Percentiles rank a stretch among this genome's conserved stretches.
Evolutionary conservation across 2,329 filamentous ascomycete genomes (phyloP).

Genomic region (Leptosphaerulina australis): DNA sequence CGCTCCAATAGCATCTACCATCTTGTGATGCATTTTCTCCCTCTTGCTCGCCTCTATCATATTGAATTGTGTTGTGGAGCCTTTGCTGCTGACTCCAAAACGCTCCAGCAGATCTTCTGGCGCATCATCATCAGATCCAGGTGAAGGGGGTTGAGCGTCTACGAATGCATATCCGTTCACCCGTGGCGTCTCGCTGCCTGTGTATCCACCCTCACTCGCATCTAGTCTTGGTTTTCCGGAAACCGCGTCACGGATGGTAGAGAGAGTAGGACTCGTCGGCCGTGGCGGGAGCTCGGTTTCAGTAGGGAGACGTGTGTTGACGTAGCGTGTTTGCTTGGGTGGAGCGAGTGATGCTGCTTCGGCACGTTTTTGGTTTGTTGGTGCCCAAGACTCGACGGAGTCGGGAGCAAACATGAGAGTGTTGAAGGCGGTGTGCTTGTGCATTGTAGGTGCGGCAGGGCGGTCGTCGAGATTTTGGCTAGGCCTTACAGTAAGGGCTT

Average conservation of each 20-base stretch:
- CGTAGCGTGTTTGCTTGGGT: slow-evolving; percentile 77
- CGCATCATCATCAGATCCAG: slow-evolving; percentile 49
- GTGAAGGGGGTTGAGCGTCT: slow-evolving; percentile 85
- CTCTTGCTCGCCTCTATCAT: slow-evolving; percentile 75
- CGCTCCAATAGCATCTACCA: slow-evolving; percentile 55
- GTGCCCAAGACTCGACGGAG: slow-evolving; percentile 60
- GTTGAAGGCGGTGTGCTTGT: slow-evolving; percentile 77
- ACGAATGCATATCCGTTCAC: slow-evolving; percentile 96
- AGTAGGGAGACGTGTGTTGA: slow-evolving; percentile 78
- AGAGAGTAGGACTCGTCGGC: slow-evolving; percentile 81
- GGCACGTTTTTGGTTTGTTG: slow-evolving; percentile 69
- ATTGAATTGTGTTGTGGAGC: slow-evolving; percentile 64
- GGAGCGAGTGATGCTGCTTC: slow-evolving; percentile 74
- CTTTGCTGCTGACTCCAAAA: slow-evolving; percentile 43
- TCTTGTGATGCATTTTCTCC: slow-evolving; percentile 78
- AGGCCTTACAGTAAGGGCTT: slow-evolving; percentile 54
- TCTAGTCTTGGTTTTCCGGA: slow-evolving; percentile 69
- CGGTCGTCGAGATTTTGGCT: slow-evolving; percentile 69
- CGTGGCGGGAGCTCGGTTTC: slow-evolving; percentile 48
- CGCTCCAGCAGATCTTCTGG: slow-evolving; percentile 53
- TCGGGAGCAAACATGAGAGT: slow-evolving; percentile 84
- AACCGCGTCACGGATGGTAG: slow-evolving; percentile 81
- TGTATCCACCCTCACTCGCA: slow-evolving; percentile 66
- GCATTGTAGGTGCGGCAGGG: slow-evolving; percentile 75
- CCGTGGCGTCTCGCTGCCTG: slow-evolving; percentile 79